These are phyloP conservation scores for Entomortierella parvispora DNA, from an alignment of 192 early-diverging fungal genomes.

Conservation along the genomic window DNA sequence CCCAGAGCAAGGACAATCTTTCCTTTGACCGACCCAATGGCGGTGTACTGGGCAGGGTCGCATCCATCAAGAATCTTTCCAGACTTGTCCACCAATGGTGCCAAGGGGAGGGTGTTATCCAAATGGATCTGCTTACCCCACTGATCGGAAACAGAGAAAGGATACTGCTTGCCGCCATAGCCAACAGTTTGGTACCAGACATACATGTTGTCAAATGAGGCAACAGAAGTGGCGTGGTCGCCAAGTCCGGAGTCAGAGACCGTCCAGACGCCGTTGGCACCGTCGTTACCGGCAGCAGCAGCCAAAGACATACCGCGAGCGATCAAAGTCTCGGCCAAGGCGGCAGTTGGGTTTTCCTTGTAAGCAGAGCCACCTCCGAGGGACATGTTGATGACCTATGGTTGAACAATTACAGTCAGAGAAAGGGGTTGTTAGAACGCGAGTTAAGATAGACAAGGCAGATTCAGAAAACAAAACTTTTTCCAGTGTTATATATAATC, in stretches of 20 bases:
- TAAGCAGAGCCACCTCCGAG: constrained; percentile 71
- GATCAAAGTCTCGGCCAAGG: constrained; percentile 57
- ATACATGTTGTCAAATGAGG: constrained; percentile 24
- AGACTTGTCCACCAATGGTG: constrained; percentile 35
- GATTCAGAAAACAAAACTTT: constrained; percentile 56
- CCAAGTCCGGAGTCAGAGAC: constrained; percentile 70
- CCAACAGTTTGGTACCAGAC: constrained; percentile 6
- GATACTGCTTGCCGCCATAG: constrained; percentile 17
- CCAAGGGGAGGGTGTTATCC: constrained; percentile 34
- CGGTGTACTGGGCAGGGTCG: constrained; percentile 20
- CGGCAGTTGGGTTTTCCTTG: constrained; percentile 62
- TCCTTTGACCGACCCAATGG: constrained; percentile 10
- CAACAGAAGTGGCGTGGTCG: constrained; percentile 54
- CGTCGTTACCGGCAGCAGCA: constrained; percentile 83
- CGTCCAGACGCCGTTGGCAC: constrained; percentile 66
- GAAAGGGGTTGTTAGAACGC: constrained; percentile 15
- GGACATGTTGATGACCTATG: constrained; percentile 73
- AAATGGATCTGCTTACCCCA: constrained; percentile 49
- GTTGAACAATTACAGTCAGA: constrained; percentile 3
- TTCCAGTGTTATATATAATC: too few relatives aligned
- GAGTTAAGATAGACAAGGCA: constrained; percentile 36
- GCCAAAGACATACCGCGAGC: constrained; percentile 67
- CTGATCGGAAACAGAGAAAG: constrained; percentile 11
- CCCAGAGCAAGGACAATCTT: constrained; percentile 65
- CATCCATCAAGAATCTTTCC: constrained; percentile 34